Percentiles rank a stretch among this genome's conserved stretches.
These are phyloP conservation scores for Orbilia blumenaviensis DNA, from an alignment of 2,329 filamentous ascomycete species.

Conservation along the genomic window DNA sequence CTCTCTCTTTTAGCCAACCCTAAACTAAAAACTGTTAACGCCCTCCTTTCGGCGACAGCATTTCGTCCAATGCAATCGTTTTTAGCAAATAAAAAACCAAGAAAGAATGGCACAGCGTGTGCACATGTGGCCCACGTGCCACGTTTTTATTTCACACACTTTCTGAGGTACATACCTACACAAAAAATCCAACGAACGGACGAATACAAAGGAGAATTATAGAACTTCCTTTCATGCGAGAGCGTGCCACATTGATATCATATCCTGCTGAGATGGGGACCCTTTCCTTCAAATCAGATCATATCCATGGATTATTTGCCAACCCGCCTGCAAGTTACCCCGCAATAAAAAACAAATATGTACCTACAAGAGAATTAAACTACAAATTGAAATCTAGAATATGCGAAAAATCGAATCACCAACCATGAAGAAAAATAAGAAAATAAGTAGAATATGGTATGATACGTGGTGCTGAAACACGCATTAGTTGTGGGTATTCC, in stretches of 20 bases:
- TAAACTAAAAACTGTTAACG: too few species aligned
- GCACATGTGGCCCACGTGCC: slow-evolving; percentile 2
- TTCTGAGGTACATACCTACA: background rate
- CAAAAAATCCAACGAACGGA: background rate
- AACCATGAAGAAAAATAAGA: background rate
- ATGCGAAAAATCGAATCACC: background rate
- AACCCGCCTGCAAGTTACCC: slow-evolving; percentile 16
- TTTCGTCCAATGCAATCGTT: slow-evolving; percentile 1
- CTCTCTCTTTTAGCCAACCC: background rate
- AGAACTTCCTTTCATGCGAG: background rate
- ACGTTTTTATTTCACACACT: background rate
- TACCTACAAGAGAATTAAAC: too few species aligned
- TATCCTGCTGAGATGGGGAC: background rate
- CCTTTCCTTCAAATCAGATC: too few species aligned
- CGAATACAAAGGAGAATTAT: too few species aligned
- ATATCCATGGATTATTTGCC: too few species aligned
- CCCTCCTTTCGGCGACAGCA: background rate
- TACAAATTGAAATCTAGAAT: too few species aligned
- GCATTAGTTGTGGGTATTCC: background rate
- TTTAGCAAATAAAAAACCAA: background rate
- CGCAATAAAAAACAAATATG: too few species aligned
- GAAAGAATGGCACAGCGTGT: background rate
- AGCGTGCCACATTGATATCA: slow-evolving; percentile 6
- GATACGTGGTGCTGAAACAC: slow-evolving; percentile 44
- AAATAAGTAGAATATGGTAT: background rate